Conservation (phyloP, 345 rosid species). For the Heritiera littoralis region DNA sequence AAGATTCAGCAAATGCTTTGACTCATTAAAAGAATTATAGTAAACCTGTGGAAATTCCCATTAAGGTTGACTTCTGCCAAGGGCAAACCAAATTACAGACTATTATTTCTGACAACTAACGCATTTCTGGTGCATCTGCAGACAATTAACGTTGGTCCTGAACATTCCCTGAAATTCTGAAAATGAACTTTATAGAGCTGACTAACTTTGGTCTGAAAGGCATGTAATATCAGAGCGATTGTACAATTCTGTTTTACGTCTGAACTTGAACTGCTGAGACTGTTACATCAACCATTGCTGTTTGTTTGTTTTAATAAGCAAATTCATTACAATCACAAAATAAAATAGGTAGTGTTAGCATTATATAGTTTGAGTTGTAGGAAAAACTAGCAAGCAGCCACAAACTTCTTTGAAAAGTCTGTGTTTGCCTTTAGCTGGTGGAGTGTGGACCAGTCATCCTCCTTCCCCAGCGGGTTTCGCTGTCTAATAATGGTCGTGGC, state of each 20-base stretch:
- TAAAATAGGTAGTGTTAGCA: too few species aligned
- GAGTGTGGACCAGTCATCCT: not conserved
- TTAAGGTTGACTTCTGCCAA: not conserved
- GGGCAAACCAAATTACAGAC: not conserved
- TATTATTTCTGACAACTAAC: not conserved
- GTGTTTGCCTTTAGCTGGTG: conserved; percentile 3
- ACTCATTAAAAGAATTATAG: not conserved
- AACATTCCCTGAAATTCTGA: not conserved
- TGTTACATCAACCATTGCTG: not conserved
- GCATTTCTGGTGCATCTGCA: too few species aligned
- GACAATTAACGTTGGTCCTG: not conserved
- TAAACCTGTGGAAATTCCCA: not conserved
- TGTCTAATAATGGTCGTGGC: not conserved
- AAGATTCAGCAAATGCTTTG: not conserved
- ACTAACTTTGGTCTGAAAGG: not conserved
- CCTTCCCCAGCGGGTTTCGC: not conserved
- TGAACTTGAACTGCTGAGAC: not conserved
- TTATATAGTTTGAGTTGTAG: not conserved
- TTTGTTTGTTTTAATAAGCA: too few species aligned
- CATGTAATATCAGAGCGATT: too few species aligned
- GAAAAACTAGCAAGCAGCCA: not conserved
- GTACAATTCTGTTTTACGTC: not conserved
- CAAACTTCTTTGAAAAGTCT: not conserved
- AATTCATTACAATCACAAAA: too few species aligned
- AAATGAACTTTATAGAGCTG: not conserved